Base-by-base conservation (phyloP, 192 early-diverging fungal genomes). In the Coemansia sp. region DNA sequence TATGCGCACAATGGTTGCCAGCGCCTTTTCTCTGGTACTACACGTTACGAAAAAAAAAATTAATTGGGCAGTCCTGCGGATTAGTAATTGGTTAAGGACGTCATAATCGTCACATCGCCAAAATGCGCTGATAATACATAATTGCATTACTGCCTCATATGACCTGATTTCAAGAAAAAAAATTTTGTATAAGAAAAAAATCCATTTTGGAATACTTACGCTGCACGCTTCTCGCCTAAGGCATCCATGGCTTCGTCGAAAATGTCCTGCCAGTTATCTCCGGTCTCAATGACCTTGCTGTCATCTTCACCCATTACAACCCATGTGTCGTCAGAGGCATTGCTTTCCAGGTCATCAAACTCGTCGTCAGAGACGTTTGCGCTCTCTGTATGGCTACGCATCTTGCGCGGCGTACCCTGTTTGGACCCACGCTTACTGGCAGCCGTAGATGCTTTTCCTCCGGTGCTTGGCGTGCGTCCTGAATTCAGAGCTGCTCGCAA, bases 1-100 rank as follows among this genome's bases (percentile, higher is more conserved):
- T 6, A 85, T 62, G 1, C 67, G 67, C 12, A 81, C 80, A 40
- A 87, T 63, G 20, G 68, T 79, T 3, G 71, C 48, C 45, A 91
- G 67, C 0, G 84, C 84, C 52, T 84, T 81, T 68, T 89, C 87
- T 22, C 90, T 69, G 16, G 79, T 77, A 55, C 87, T 88, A 67
- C 56, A 56, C 17, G 20, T 50, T 20, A 7, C 1, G 40, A 60
- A 25, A 25, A 25, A 25, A 25, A 25, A 25, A 25, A 25, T 25
- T 25, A 1, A 25, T 25, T 25, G 0, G 22, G 22, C 22, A 25
- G 22, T 60, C 7, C 7, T 7, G 16, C 50, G 50, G 32, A 60
- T 38, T 60, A 18, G n/a, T 30, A 30, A 25, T 25, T 25, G 22
- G 22, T 1, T 1, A 25, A 25, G 22, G 22, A 25, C 22, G 22